Conservation (phyloP, 805 yeast genomes). For the Ogataea pini region DNA sequence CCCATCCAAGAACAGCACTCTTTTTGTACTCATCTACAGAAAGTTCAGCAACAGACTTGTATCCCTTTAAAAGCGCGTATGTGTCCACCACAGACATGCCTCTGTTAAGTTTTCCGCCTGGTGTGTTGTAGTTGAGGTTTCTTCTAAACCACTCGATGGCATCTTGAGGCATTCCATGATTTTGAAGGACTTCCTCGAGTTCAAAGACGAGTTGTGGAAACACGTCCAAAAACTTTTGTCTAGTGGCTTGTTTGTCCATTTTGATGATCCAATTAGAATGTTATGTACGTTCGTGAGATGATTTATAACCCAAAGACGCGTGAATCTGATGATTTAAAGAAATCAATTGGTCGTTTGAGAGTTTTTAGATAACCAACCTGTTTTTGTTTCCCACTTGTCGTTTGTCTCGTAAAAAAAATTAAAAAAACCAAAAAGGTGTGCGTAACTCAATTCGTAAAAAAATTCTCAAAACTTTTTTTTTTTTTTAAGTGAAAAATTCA, state of each 20-base stretch:
- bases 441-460: conserved; percentile 2
- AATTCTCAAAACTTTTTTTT: conserved; percentile 4
- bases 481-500: conserved; percentile 2
- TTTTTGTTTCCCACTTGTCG: conserved; percentile 6
- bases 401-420: background rate
- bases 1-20: conserved; percentile 92
- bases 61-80: conserved; percentile 73
- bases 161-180: conserved; percentile 80
- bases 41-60: conserved; percentile 58
- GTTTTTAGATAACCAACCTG: no score
- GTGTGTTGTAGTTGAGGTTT: conserved; percentile 79
- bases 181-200: conserved; percentile 56
- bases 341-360: no score
- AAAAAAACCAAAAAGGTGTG: conserved; percentile 1
- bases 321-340: no score
- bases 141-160: conserved; percentile 84
- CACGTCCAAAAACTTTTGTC: conserved; percentile 58
- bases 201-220: conserved; percentile 82
- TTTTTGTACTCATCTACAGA: conserved; percentile 70
- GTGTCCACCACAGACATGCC: conserved; percentile 96
- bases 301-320: no score
- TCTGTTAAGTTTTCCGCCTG: conserved; percentile 96
- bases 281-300: no score
- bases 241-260: conserved; percentile 43
- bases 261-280: background rate